Base-by-base conservation (phyloP, 805 yeast genomes). In the Candida mattraensis region DNA sequence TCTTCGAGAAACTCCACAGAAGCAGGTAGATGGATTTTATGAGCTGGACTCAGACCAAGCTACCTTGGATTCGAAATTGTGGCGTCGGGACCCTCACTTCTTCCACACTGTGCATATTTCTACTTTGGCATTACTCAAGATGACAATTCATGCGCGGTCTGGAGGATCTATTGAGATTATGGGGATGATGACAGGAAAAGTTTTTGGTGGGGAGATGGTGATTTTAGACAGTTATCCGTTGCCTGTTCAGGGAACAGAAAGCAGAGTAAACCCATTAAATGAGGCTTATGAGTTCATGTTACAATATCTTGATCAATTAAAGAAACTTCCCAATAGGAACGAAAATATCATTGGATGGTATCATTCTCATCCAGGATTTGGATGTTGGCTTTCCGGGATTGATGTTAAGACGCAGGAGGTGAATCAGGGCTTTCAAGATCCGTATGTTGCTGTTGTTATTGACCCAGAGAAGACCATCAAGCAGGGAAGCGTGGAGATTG, bases 241-340 rank as follows among this genome's bases (percentile, higher is more conserved):
- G 24, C 98, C 98, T 0, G 97, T 91, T 2, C 91, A 86, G 56
- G 98, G 98, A 1, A 89, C 98, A 0, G 98, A 93, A 57, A 87
- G 96, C 0, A 61, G 98, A 32, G 99, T 91, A 21, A 93, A 93
- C 60, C 97, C 98, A 0, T 88, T 85, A 53, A 79, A 80, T 12
- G 98, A 91, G 54, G 95, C 94, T 0, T 89, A 89, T 59, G 98
- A 91, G 58, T 93, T 83, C 57, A 89, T 93, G 96, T 93, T 89
- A 2, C 81, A 78, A 41, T 88, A 85, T 58, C 64, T 85, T 33
- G 80, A 80, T 36, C 65, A 70, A 26, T 58, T 76, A 43, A 74
- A 75, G 52, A 44, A 64, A 17, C 64, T 70, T 13, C 76, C 76
- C 1, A 41, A 44, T 18, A 59, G 74, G n/a, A 42, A 56, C n/a